Conservation (phyloP, 2,329 filamentous ascomycete genomes). For the Davidsoniella neocaledoniae region DNA sequence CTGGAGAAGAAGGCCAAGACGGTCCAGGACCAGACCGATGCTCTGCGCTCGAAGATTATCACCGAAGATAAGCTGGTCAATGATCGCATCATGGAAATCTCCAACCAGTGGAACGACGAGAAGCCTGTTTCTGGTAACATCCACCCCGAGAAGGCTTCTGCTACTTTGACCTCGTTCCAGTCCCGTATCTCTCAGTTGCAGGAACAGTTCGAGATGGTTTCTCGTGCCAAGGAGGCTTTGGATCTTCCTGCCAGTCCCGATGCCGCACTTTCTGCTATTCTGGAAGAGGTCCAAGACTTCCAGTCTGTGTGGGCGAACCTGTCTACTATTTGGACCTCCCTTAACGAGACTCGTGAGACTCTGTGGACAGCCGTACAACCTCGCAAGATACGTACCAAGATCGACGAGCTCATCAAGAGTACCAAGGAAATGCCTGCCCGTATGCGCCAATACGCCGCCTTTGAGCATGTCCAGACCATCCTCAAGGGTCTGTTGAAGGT, state of each 20-base stretch:
- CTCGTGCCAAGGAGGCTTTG: conserved; percentile 90
- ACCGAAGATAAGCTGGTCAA: conserved; percentile 85
- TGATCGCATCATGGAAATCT: conserved; percentile 74
- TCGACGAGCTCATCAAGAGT: conserved; percentile 90
- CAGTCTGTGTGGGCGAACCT: conserved; percentile 96
- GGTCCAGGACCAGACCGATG: conserved; percentile 91
- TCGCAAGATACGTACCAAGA: conserved; percentile 72
- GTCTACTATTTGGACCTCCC: conserved; percentile 87
- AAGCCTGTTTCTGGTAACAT: conserved; percentile 94
- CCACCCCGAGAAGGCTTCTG: conserved; percentile 72
- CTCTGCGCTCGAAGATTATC: conserved; percentile 80
- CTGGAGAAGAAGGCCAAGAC: conserved; percentile 85
- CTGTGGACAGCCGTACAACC: conserved; percentile 94
- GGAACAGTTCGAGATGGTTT: conserved; percentile 80
- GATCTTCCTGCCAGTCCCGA: conserved; percentile 70
- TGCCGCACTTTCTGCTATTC: conserved; percentile 63
- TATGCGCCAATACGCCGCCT: conserved; percentile 99
- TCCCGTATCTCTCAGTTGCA: conserved; percentile 69
- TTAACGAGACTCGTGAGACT: conserved; percentile 83
- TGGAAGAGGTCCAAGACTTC: conserved; percentile 96
- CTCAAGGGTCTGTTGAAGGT: conserved; percentile 80
- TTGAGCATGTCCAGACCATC: conserved; percentile 90
- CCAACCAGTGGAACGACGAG: conserved; percentile 81
- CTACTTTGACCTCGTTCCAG: conserved; percentile 69
- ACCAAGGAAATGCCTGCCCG: conserved; percentile 98